phyloP scores from a whole-genome alignment of 2,329 filamentous ascomycete genomes.

The Cladosporium oxysporum region DNA sequence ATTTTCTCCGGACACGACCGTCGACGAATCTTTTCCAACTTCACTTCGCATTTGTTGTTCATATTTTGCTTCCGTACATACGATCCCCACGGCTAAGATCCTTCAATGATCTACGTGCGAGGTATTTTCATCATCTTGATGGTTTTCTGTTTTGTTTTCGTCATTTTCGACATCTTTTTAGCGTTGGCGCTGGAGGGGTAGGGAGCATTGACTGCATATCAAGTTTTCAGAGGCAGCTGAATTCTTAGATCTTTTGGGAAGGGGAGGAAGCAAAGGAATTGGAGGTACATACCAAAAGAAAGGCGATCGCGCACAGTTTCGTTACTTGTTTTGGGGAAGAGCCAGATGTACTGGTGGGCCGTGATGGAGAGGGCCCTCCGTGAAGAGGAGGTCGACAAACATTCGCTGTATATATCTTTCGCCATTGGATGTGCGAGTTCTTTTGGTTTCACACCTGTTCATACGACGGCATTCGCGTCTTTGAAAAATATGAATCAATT shows the following conservation, averaged over 20 bases:
- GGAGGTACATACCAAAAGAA: not conserved
- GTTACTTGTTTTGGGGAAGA: not conserved
- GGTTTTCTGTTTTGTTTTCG: not conserved
- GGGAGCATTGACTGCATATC: slow-evolving; percentile 6
- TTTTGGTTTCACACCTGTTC: not conserved
- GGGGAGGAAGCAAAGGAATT: not conserved
- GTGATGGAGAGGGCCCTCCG: no score
- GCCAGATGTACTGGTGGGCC: no score
- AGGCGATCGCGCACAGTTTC: not conserved
- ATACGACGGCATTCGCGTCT: not conserved
- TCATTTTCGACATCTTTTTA: not conserved
- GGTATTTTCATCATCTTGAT: not conserved
- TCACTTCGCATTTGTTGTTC: not conserved
- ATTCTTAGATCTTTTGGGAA: not conserved
- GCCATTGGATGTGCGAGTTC: not conserved
- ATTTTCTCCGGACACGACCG: slow-evolving; percentile 2
- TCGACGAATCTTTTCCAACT: slow-evolving; percentile 2
- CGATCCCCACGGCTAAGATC: not conserved
- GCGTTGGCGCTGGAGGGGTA: slow-evolving; percentile 16
- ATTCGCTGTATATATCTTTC: not conserved
- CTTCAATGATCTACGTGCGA: not conserved
- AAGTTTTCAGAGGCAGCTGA: not conserved
- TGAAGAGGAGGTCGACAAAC: not conserved
- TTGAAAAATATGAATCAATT: not conserved
- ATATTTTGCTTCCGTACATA: not conserved